These are phyloP conservation scores for Penicillium angulare DNA, from an alignment of 495 filamentous ascomycete genomes.

Conservation along the genomic window DNA sequence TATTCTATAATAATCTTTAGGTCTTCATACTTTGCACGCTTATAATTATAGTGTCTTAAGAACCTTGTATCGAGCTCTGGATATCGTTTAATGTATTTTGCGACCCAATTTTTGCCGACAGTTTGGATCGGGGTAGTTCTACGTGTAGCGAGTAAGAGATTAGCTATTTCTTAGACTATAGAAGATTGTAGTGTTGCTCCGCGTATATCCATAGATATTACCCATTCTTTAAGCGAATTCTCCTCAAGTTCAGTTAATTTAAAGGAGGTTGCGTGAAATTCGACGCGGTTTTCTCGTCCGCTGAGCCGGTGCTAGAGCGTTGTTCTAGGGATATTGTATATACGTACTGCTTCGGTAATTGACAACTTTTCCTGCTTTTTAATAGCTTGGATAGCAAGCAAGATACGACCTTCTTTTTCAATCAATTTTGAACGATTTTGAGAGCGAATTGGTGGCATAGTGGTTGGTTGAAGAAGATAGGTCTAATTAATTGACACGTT, in stretches of 20 bases:
- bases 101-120: constrained; percentile 7
- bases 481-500: too few species aligned
- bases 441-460: too few species aligned
- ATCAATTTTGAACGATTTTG: too few species aligned
- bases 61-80: constrained; percentile 27
- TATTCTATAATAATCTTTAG: constrained; percentile 26
- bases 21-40: constrained; percentile 38
- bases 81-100: constrained; percentile 31
- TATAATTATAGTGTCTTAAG: constrained; percentile 27
- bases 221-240: constrained; percentile 28
- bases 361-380: too few species aligned
- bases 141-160: too few species aligned
- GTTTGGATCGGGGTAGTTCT: too few species aligned
- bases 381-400: too few species aligned
- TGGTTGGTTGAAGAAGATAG: too few species aligned
- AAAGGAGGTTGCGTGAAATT: constrained; percentile 10
- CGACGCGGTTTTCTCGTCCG: background rate
- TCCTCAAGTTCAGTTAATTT: constrained; percentile 32
- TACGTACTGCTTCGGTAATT: too few species aligned
- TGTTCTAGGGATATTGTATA: too few species aligned
- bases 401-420: too few species aligned
- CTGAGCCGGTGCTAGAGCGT: too few species aligned
- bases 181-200: background rate
- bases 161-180: constrained; percentile 14
- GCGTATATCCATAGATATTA: constrained; percentile 24